These are phyloP conservation scores for Scheffersomyces parashehatae DNA, from an alignment of 1,139 yeast genomes.

Conservation along the genomic window DNA sequence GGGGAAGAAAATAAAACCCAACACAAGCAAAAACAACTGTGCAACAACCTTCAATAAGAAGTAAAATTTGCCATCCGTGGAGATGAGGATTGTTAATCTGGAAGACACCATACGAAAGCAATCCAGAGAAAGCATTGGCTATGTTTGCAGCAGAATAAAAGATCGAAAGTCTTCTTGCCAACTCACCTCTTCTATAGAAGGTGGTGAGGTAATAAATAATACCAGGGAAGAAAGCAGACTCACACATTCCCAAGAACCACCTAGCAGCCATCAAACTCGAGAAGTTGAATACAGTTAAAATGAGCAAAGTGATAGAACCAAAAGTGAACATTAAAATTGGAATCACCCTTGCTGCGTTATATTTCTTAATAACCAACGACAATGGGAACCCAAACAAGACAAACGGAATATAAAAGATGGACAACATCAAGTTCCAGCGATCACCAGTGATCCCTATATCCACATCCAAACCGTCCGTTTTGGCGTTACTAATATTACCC, in stretches of 20 bases:
- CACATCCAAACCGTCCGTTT: constrained; percentile 20
- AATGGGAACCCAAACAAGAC: constrained; percentile 22
- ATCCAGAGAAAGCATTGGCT: constrained; percentile 23
- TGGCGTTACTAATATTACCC: constrained; percentile 24
- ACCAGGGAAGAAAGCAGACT: constrained; percentile 22
- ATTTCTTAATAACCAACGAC: constrained; percentile 19
- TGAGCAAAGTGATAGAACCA: constrained; percentile 18
- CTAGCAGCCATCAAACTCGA: constrained; percentile 20
- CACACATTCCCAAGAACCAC: constrained; percentile 23
- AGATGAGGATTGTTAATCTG: constrained; percentile 11
- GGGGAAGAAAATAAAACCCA: constrained; percentile 18
- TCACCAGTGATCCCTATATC: constrained; percentile 19
- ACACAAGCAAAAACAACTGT: constrained; percentile 17
- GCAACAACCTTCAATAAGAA: constrained; percentile 22
- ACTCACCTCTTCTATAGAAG: constrained; percentile 21
- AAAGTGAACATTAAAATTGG: constrained; percentile 21
- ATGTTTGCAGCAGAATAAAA: constrained; percentile 23
- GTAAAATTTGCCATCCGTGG: constrained; percentile 26
- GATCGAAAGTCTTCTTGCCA: constrained; percentile 19
- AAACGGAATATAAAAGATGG: constrained; percentile 22
- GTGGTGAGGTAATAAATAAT: constrained; percentile 21
- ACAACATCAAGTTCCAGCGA: constrained; percentile 25
- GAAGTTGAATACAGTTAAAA: constrained; percentile 17
- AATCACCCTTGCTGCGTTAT: constrained; percentile 21
- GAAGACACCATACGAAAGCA: constrained; percentile 22